Evolutionary conservation across 768 basidiomycete species (phyloP), one percentile per base, ranked within the genome.

Genomic region (Tylopilus sp.): DNA sequence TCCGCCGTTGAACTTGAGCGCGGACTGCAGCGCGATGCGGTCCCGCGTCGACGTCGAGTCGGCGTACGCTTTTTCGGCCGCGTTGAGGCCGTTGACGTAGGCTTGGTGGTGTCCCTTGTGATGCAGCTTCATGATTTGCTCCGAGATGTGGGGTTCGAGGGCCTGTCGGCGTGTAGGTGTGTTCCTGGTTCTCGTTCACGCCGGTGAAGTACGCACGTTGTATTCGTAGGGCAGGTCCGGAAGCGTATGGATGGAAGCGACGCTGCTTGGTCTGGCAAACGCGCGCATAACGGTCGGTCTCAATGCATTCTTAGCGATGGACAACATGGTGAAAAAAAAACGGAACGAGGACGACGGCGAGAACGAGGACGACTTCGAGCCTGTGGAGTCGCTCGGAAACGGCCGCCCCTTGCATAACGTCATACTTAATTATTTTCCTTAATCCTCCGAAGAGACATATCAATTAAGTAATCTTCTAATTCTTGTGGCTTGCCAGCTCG

Each of bases 1-100:
- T 64, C 95, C 95, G n/a, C 95, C 95, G 70, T 97, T 96, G 74
- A 98, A 99, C 75, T 93, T 98, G 67, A 99, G 76, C 10, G 96
- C 94, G 14, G 87, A 75, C 71, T 98, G 96, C 17, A 98, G 81
- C 4, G 80, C 80, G 70, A 99, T 96, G 57, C 79, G 75, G 62
- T 87, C 85, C 67, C 85, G 86, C 49, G 84, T 78, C 34, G 87
- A 82, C 17, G 76, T 65, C 4, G 85, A 69, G 56, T 83, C 83
- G 26, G 79, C 74, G 65, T 90, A 92, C n/a, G 84, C 72, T 61
- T 90, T 87, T 67, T 96, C 92, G 3, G 96, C 94, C 6, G 90
- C 82, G 72, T 99, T 99, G 53, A 98, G 79, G 12, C 92, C 94
- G 61, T 86, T 93, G 36, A 99, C 95, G 71, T 99, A 99, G 17